phyloP scores from a whole-genome alignment of 768 basidiomycete species.

The Tylopilus vinaceipallidus region DNA sequence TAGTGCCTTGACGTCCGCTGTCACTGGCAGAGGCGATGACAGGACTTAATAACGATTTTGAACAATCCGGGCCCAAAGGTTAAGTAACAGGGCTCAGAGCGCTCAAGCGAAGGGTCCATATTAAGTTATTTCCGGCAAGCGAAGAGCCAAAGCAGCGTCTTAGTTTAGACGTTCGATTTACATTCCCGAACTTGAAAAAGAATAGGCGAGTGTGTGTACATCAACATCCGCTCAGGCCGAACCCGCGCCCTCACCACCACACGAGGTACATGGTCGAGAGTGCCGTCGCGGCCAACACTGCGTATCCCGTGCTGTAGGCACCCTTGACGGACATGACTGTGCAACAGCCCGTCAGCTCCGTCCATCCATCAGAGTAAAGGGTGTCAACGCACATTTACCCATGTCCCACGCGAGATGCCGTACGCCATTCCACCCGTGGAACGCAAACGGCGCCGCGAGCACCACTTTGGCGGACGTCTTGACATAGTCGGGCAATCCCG shows the following conservation, averaged over 20 bases:
- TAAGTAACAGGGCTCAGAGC: not conserved
- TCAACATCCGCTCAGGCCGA: constrained; percentile 22
- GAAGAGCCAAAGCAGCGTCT: not conserved
- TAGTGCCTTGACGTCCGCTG: not conserved
- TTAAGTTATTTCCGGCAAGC: too few species aligned
- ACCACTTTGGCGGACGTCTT: constrained; percentile 76
- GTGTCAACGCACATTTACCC: constrained; percentile 69
- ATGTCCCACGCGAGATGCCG: constrained; percentile 91
- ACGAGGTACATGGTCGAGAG: constrained; percentile 68
- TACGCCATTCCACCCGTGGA: constrained; percentile 87
- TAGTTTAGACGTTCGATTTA: not conserved
- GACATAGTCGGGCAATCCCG: constrained; percentile 68
- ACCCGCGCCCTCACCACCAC: constrained; percentile 27
- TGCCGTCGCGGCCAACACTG: constrained; percentile 76
- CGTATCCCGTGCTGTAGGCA: constrained; percentile 79
- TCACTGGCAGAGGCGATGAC: not conserved
- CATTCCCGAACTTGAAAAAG: not conserved
- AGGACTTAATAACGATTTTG: not conserved
- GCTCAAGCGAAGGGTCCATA: too few species aligned
- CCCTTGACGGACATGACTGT: constrained; percentile 80
- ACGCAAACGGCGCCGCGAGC: constrained; percentile 85
- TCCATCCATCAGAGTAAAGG: not conserved
- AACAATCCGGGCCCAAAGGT: not conserved
- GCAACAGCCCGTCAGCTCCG: not conserved
- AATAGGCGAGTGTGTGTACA: not conserved